These are phyloP conservation scores for Aspergillus luchuensis DNA, from an alignment of 2,329 filamentous ascomycete genomes.

Conservation along the genomic window DNA sequence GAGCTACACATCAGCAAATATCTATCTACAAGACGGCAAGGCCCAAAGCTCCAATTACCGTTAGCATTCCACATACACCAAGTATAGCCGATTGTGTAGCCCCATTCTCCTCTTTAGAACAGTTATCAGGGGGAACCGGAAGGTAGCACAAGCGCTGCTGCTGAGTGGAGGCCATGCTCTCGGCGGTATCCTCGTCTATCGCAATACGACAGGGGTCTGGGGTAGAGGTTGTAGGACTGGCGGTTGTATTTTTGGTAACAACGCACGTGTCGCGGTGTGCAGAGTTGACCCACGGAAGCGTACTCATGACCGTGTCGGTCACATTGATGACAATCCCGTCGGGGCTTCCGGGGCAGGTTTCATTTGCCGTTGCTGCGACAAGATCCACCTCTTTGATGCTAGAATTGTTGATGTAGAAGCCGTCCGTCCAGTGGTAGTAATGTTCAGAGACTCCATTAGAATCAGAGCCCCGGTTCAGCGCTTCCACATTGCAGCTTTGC, in stretches of 20 bases:
- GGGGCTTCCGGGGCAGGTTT: slow-evolving; percentile 7
- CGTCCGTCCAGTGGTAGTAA: neutral
- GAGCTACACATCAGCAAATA: neutral
- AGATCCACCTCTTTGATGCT: slow-evolving; percentile 16
- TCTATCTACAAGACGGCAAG: neutral
- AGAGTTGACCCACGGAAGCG: neutral
- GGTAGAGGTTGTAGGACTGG: neutral
- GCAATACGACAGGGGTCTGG: slow-evolving; percentile 11
- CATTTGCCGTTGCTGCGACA: slow-evolving; percentile 16
- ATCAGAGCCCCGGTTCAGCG: no score
- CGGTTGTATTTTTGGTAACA: neutral
- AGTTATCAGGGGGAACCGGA: slow-evolving; percentile 5
- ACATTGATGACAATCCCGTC: slow-evolving; percentile 14
- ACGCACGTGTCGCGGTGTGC: slow-evolving; percentile 3
- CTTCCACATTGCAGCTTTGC: slow-evolving; percentile 17
- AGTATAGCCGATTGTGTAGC: slow-evolving; percentile 1
- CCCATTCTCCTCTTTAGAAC: slow-evolving; percentile 3
- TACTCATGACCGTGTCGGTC: neutral
- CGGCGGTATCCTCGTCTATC: neutral
- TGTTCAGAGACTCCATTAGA: slow-evolving; percentile 7
- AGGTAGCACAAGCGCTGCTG: neutral
- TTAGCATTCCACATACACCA: neutral
- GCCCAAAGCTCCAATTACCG: neutral
- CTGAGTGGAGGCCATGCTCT: slow-evolving; percentile 2
- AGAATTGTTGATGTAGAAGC: slow-evolving; percentile 13